Base-by-base conservation (phyloP, 1,284 basidiomycete species). In the Takashimella koratensis region DNA sequence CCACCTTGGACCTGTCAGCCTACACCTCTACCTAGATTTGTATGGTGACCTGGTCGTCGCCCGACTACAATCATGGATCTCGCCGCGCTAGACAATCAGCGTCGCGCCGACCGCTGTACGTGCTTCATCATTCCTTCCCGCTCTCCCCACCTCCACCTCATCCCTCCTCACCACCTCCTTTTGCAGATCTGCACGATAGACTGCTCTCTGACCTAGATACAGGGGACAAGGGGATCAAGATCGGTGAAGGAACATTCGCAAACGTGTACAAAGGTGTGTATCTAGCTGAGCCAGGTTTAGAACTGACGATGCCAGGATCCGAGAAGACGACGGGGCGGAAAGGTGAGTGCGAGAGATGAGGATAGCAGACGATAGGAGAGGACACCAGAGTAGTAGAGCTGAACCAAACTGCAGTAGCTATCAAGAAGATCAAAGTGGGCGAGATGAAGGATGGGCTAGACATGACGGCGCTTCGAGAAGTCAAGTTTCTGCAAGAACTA, bases 391-490 rank as follows among this genome's bases (percentile, higher is more conserved):
- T n/a, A n/a, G n/a, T n/a, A n/a, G n/a, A n/a, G n/a, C n/a, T n/a
- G n/a, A n/a, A n/a, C n/a, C n/a, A n/a, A n/a, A 25, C 19, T 25
- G 13, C 87, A 88, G 75, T 98, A 4, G 96, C 96, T 50, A 97
- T 98, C 71, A 98, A 98, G 80, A 98, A 98, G 77, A 94, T 96
- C 70, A 96, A 96, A 72, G 88, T 93, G 16, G 92, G 94, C 21
- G 87, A 92, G 69, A 92, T 96, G 81, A 96, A 95, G 73, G 95
- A 98, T 76, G 96, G 96, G 8, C 82, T 99, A 50, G 96, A 98
- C 77, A 96, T 98, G 88, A 96, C 93, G 57, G 96, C 96, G 45
- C 86, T 99, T 57, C 86, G 96, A 40, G 96, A 99, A 77, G 95
- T 99, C 69, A 97, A 97, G 75, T 98, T 94, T 72, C 79, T 99